Conservation (phyloP, 2,329 filamentous ascomycete species). For the Pseudogymnoascus sp. region DNA sequence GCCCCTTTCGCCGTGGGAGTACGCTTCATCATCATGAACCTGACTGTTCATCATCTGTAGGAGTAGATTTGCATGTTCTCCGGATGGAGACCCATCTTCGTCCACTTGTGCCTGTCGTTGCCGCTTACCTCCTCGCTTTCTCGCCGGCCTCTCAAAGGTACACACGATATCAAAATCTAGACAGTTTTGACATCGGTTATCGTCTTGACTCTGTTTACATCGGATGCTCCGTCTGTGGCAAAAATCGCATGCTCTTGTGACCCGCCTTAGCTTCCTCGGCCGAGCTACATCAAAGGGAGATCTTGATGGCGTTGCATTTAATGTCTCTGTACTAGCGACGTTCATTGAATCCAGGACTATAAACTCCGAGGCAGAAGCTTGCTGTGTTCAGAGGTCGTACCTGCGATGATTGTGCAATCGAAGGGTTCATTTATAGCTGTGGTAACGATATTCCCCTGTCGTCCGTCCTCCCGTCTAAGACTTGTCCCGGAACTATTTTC, state of each 20-base stretch:
- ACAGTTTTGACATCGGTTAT: conserved; percentile 42
- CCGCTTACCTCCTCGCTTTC: conserved; percentile 30
- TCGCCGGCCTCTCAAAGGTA: conserved; percentile 39
- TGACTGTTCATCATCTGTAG: background rate
- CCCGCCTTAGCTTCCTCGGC: conserved; percentile 9
- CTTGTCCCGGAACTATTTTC: background rate
- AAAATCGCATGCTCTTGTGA: conserved; percentile 35
- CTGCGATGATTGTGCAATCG: background rate
- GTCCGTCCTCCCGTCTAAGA: background rate
- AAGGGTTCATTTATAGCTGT: background rate
- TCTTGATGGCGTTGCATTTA: background rate
- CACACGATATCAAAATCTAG: conserved; percentile 43
- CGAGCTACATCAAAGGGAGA: background rate
- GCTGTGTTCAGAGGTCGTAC: background rate
- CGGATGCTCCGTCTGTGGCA: conserved; percentile 43
- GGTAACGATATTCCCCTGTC: background rate
- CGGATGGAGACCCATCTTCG: background rate
- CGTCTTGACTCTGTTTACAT: conserved; percentile 33
- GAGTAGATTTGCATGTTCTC: conserved; percentile 2
- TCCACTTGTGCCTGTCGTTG: conserved; percentile 2
- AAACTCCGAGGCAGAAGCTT: background rate
- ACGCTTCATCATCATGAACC: background rate
- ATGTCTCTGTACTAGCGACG: background rate
- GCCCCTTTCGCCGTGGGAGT: background rate
- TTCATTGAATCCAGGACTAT: background rate